These are phyloP conservation scores for Pseudogymnoascus destructans DNA, from an alignment of 2,329 filamentous ascomycete species.

Conservation along the genomic window DNA sequence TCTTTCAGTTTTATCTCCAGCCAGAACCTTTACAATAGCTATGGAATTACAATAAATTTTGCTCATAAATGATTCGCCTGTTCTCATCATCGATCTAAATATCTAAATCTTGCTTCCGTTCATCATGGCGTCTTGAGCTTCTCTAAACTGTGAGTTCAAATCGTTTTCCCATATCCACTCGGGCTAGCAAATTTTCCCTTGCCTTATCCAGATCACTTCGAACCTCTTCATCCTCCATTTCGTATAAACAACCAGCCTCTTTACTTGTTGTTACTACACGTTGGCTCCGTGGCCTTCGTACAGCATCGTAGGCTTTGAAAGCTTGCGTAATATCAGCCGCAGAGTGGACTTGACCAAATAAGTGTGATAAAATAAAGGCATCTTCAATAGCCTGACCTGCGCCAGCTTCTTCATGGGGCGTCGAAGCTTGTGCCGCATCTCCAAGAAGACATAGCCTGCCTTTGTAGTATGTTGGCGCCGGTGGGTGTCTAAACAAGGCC, in stretches of 20 bases:
- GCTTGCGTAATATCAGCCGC: conserved; percentile 30
- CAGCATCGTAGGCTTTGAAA: conserved; percentile 38
- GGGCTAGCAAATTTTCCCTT: conserved; percentile 25
- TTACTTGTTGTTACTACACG: conserved; percentile 23
- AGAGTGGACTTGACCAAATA: conserved; percentile 32
- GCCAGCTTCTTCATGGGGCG: conserved; percentile 46
- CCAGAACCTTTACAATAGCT: neutral
- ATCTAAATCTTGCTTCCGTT: neutral
- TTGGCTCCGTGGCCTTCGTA: conserved; percentile 30
- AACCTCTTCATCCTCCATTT: conserved; percentile 31
- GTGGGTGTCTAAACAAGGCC: conserved; percentile 35
- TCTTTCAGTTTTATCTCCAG: neutral
- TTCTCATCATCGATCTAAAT: neutral
- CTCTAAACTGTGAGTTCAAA: conserved; percentile 27
- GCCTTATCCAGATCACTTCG: conserved; percentile 28
- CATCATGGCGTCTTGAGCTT: conserved; percentile 27
- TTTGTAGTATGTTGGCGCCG: conserved; percentile 31
- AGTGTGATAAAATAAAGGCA: conserved; percentile 30
- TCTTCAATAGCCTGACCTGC: conserved; percentile 46
- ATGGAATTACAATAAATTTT: neutral
- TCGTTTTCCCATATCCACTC: conserved; percentile 29
- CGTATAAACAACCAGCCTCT: conserved; percentile 27
- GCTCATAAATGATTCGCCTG: neutral
- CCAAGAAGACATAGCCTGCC: conserved; percentile 39
- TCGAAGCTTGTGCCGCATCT: conserved; percentile 50